Conservation (phyloP, 495 filamentous ascomycete species). For the Podospora fimiseda region DNA sequence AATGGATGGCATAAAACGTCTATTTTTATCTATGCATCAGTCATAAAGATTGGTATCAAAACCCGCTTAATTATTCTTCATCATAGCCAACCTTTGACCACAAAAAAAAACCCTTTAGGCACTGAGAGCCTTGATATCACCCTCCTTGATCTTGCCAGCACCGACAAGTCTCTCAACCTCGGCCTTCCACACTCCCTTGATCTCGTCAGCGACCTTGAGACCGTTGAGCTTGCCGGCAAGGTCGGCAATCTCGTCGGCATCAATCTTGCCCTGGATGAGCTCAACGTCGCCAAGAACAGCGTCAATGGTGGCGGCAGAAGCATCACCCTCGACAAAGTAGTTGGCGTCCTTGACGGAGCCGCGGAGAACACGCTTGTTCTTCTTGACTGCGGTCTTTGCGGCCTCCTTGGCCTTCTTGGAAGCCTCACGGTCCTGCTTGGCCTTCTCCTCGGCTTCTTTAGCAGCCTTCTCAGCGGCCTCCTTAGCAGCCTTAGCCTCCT, state of each 20-base stretch:
- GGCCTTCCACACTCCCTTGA: conserved; percentile 58
- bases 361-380: conserved; percentile 96
- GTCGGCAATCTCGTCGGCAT: conserved; percentile 76
- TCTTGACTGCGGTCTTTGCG: conserved; percentile 96
- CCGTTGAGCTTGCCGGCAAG: conserved; percentile 71
- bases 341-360: conserved; percentile 90
- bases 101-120: conserved; percentile 11
- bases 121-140: conserved; percentile 50
- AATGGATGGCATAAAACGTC: neutral
- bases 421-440: conserved; percentile 79
- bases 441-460: conserved; percentile 97
- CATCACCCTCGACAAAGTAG: conserved; percentile 70
- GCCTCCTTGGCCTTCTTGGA: conserved; percentile 98
- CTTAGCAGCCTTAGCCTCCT: conserved; percentile 69
- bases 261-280: conserved; percentile 79
- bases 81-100: neutral
- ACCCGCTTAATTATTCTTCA: neutral
- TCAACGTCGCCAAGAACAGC: conserved; percentile 80
- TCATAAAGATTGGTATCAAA: conserved; percentile 1
- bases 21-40: conserved; percentile 5
- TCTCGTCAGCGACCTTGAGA: conserved; percentile 61
- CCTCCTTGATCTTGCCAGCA: conserved; percentile 78
- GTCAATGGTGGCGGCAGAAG: conserved; percentile 69
- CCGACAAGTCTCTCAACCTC: conserved; percentile 68
- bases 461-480: conserved; percentile 78